Base-by-base conservation (phyloP, 805 yeast genomes). In the Yamadazyma olivae region DNA sequence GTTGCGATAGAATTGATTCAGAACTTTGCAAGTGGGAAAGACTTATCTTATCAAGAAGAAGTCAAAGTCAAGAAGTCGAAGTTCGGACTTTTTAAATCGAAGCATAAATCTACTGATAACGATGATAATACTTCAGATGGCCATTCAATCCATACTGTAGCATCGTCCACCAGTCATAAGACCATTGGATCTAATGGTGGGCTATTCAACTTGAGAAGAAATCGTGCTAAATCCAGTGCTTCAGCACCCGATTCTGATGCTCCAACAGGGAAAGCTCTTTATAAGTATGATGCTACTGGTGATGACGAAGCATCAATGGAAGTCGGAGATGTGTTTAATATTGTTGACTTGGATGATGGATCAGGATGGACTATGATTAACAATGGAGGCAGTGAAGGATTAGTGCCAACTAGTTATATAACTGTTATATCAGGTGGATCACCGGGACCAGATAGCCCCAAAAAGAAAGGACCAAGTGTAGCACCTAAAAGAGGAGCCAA, bases 1-100 rank as follows among this genome's bases (percentile, higher is more conserved):
- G 98, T 90, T 14, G 91, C 84, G 50, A 81, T 91, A 34, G 97
- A 91, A 57, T 80, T 93, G 18, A 88, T 93, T 47, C 93, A 87
- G 57, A 77, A 81, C 41, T 88, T 83, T 34, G 89, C 93, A 1
- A 86, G 83, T 1, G 90, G 81, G 39, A 70, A 75, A 48, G 93
- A 85, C 55, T 62, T 85, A 48, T 67, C 82, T 9, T 65, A 83
- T 39, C 74, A 75, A 26, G 75, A 70, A 28, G 68, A 72, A 13
- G 67, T 70, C 19, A 59, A 71, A 18, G 63, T 66, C 31, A 77
- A 80, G 56, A 85, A 83, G 53, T 54, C 66, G 3, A 75, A 74
- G 40, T 70, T 77, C 16, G 81, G 86, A 0, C 61, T 87, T 18
- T 74, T 84, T 44, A 56, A 54, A 31, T 49, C 36, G 30, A 50